A percentile compares a stretch with the other conserved stretches of the same genome.
Conservation (phyloP, 352 stramenopile genomes). For the Blastocystis sp. region DNA sequence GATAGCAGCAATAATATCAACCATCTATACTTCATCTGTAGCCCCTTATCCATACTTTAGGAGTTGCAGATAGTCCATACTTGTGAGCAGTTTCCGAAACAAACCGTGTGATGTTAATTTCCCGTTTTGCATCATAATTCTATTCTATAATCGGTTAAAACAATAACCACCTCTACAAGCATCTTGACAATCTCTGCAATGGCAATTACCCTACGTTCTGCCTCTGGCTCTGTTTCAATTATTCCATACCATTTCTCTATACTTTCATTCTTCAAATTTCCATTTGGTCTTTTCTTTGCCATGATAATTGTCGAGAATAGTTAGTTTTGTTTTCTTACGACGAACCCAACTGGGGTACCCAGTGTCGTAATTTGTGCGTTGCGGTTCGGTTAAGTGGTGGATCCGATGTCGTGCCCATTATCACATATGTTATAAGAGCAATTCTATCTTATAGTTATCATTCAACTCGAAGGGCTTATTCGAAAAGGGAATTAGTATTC, state of each 20-base stretch:
- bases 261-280: conserved; percentile 30
- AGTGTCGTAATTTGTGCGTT: no score
- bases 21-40: conserved; percentile 74
- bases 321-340: background rate
- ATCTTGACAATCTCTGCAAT: conserved; percentile 65
- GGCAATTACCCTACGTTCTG: conserved; percentile 37
- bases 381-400: no score
- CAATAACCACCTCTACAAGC: conserved; percentile 15
- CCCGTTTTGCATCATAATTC: conserved; percentile 65
- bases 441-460: no score
- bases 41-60: conserved; percentile 6
- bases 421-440: no score
- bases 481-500: no score
- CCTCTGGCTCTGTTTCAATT: conserved; percentile 25
- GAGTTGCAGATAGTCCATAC: conserved; percentile 61
- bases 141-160: background rate
- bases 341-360: no score
- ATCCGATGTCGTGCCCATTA: no score
- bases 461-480: no score
- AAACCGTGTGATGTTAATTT: conserved; percentile 66
- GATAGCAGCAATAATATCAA: conserved; percentile 91
- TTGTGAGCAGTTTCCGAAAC: conserved; percentile 61
- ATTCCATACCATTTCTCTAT: background rate
- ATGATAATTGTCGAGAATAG: background rate
- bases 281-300: conserved; percentile 19